Percentiles rank a stretch among this genome's conserved stretches.
These are phyloP conservation scores for Zelonia costaricensis DNA, from an alignment of 208 protist genomes.

Conservation along the genomic window DNA sequence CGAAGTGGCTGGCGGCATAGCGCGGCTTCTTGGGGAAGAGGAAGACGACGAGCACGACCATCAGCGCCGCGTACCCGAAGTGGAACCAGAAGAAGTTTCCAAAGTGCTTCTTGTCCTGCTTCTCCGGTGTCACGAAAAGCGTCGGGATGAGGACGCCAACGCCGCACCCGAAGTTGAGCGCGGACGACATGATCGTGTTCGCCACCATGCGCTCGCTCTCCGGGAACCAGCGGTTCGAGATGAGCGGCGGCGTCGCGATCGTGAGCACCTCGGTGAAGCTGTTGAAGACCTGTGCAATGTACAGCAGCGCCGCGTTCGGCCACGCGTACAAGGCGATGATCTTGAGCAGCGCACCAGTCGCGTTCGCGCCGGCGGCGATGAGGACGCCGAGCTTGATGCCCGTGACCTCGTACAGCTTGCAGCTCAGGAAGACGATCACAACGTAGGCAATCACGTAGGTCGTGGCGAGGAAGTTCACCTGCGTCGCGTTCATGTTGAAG, in stretches of 20 bases:
- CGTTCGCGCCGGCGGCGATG: slow-evolving; percentile 50
- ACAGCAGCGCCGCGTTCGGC: slow-evolving; percentile 56
- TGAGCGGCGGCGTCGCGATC: slow-evolving; percentile 77
- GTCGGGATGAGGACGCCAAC: slow-evolving; percentile 67
- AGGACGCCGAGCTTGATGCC: slow-evolving; percentile 60
- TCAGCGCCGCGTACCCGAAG: slow-evolving; percentile 38
- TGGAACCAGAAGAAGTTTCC: slow-evolving; percentile 78
- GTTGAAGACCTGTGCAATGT: slow-evolving; percentile 66
- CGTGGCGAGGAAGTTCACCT: slow-evolving; percentile 72
- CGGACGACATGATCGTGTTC: slow-evolving; percentile 64
- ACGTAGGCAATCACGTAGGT: slow-evolving; percentile 86
- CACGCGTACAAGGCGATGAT: slow-evolving; percentile 65
- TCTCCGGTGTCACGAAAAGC: slow-evolving; percentile 63
- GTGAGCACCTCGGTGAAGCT: slow-evolving; percentile 74
- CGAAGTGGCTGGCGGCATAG: slow-evolving; percentile 53
- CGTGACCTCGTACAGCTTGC: slow-evolving; percentile 74
- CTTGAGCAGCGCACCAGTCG: slow-evolving; percentile 59
- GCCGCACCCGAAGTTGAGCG: slow-evolving; percentile 73
- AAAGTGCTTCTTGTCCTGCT: slow-evolving; percentile 51
- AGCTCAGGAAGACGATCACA: slow-evolving; percentile 75
- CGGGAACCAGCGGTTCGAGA: slow-evolving; percentile 81
- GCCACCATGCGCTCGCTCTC: slow-evolving; percentile 62
- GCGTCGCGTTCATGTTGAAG: slow-evolving; percentile 58
- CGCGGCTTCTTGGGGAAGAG: slow-evolving; percentile 49
- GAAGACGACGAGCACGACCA: slow-evolving; percentile 54